phyloP scores from a whole-genome alignment of 1,284 basidiomycete species.

The Moniliella sp. region DNA sequence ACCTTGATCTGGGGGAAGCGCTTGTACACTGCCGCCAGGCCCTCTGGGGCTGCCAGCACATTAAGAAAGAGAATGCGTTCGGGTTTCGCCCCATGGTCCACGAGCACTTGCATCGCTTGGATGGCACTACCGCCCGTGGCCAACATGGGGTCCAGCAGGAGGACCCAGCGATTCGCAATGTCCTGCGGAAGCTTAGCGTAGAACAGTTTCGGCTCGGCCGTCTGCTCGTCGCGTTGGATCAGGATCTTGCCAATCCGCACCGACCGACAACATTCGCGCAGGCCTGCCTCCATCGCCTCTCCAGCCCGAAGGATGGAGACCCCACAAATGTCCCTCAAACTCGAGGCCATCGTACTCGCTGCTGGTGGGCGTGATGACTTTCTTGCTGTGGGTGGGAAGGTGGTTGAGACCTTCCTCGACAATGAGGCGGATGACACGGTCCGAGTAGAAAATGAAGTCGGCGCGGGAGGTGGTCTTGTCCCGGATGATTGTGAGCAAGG shows the following conservation, averaged over 20 bases:
- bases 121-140: constrained; percentile 88
- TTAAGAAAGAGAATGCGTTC: constrained; percentile 86
- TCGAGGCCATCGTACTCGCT: constrained; percentile 42
- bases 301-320: constrained; percentile 35
- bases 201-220: constrained; percentile 33
- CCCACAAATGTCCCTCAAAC: constrained; percentile 26
- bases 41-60: constrained; percentile 77
- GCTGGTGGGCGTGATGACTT: constrained; percentile 35
- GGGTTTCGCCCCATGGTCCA: constrained; percentile 59
- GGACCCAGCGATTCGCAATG: constrained; percentile 69
- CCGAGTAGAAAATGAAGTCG: constrained; percentile 88
- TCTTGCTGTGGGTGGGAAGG: constrained; percentile 42
- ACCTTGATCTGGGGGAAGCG: constrained; percentile 63
- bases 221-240: constrained; percentile 26
- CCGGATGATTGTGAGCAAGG: constrained; percentile 80
- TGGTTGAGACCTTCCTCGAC: constrained; percentile 69
- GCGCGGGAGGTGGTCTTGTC: constrained; percentile 41
- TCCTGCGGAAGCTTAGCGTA: constrained; percentile 68
- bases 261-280: constrained; percentile 58
- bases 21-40: constrained; percentile 57
- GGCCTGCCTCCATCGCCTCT: constrained; percentile 42
- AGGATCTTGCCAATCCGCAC: constrained; percentile 36
- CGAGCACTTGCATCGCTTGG: constrained; percentile 82
- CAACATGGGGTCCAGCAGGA: constrained; percentile 90
- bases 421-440: constrained; percentile 43